These are phyloP conservation scores for Podospora sp. DNA, from an alignment of 495 filamentous ascomycete species.

Conservation along the genomic window DNA sequence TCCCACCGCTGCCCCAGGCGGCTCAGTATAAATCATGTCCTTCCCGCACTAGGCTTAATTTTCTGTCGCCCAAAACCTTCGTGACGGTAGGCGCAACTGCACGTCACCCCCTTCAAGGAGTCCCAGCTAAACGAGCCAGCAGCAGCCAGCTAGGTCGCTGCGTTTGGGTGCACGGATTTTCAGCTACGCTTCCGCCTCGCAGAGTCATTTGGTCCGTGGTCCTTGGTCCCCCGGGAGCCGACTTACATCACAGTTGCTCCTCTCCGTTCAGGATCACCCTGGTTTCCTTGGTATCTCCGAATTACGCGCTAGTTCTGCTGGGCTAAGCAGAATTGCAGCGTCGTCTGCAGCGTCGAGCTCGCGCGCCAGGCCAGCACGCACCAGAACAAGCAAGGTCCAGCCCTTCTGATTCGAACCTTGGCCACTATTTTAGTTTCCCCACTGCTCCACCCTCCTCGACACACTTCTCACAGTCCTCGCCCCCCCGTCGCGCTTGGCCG, in stretches of 20 bases:
- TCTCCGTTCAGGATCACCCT: slow-evolving; percentile 24
- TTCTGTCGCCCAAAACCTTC: slow-evolving; percentile 32
- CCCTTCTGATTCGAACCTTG: slow-evolving; percentile 20
- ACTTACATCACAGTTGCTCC: slow-evolving; percentile 17
- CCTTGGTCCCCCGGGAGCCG: neutral
- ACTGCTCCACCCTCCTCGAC: slow-evolving; percentile 14
- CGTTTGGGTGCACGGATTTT: neutral
- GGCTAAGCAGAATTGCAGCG: slow-evolving; percentile 17
- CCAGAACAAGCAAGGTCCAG: slow-evolving; percentile 19
- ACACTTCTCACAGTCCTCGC: slow-evolving; percentile 3
- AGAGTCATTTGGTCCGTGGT: slow-evolving; percentile 12
- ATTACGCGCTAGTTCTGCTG: slow-evolving; percentile 25
- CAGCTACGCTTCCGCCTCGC: neutral
- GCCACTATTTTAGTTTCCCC: slow-evolving; percentile 26
- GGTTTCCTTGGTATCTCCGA: slow-evolving; percentile 13
- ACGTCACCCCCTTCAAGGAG: slow-evolving; percentile 30
- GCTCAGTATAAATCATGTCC: slow-evolving; percentile 34
- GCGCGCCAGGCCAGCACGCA: slow-evolving; percentile 10
- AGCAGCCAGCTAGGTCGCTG: slow-evolving; percentile 8
- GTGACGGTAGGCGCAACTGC: slow-evolving; percentile 27
- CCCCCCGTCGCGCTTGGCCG: slow-evolving; percentile 17
- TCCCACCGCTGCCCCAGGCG: slow-evolving; percentile 2
- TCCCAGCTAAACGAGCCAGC: slow-evolving; percentile 28
- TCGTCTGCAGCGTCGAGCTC: slow-evolving; percentile 10
- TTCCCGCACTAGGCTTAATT: slow-evolving; percentile 41